Percentiles rank a stretch among this genome's conserved stretches.
phyloP scores from a whole-genome alignment of 2,329 filamentous ascomycete species.

The Fonsecaea erecta region DNA sequence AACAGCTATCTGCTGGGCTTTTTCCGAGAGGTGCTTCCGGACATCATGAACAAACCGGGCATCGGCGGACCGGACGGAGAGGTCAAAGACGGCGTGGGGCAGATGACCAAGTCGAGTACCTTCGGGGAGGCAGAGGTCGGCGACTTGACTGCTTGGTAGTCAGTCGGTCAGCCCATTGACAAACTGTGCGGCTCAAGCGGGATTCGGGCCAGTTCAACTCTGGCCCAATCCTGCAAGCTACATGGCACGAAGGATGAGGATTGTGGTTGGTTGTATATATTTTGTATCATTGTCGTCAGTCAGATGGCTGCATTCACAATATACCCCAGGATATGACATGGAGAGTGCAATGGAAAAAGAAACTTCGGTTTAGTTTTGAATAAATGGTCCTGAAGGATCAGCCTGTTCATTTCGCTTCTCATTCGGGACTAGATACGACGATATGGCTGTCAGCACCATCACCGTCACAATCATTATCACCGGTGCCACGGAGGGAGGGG shows the following conservation, averaged over 20 bases:
- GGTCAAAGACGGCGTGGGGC: slow-evolving; percentile 58
- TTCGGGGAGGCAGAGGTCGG: slow-evolving; percentile 96
- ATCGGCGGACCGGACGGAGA: slow-evolving; percentile 33
- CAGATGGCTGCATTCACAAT: slow-evolving; percentile 35
- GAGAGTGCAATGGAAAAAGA: background rate
- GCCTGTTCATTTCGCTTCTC: background rate
- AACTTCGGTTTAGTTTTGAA: background rate
- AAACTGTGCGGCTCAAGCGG: slow-evolving; percentile 1
- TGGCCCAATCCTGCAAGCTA: slow-evolving; percentile 15
- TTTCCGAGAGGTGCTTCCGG: slow-evolving; percentile 77
- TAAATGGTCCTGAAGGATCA: background rate
- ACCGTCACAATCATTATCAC: background rate
- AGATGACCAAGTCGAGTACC: slow-evolving; percentile 81
- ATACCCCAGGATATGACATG: slow-evolving; percentile 23
- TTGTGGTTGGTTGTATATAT: slow-evolving; percentile 23
- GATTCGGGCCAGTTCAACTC: slow-evolving; percentile 36
- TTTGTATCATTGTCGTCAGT: slow-evolving; percentile 34
- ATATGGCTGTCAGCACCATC: background rate
- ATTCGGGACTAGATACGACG: background rate
- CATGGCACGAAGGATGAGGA: background rate
- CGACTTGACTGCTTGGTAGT: slow-evolving; percentile 60
- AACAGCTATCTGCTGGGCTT: slow-evolving; percentile 86
- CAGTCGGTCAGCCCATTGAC: background rate
- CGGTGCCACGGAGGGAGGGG: background rate
- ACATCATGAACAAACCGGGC: slow-evolving; percentile 76